These are phyloP conservation scores for Linum lewisii DNA, from an alignment of 345 rosid genomes.

Conservation along the genomic window DNA sequence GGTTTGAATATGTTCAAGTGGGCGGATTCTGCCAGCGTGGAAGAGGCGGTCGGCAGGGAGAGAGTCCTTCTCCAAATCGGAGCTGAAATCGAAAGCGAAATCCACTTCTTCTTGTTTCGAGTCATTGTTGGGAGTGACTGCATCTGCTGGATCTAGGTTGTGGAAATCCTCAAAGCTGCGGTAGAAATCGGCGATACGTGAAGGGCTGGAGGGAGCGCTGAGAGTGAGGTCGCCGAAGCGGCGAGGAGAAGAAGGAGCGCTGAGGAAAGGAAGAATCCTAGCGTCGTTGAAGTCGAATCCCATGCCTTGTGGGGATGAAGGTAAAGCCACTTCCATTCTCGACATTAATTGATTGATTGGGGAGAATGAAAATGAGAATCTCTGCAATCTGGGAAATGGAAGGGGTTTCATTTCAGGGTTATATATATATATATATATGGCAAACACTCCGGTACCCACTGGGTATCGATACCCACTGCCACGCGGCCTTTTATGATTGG, in stretches of 20 bases:
- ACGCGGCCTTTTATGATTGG: too few species aligned
- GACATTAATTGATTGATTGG: not conserved
- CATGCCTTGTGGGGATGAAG: slow-evolving; percentile 20
- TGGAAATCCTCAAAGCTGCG: slow-evolving; percentile 27
- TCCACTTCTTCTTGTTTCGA: too few species aligned
- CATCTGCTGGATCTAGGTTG: too few species aligned
- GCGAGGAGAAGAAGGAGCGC: slow-evolving; percentile 61
- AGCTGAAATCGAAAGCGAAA: slow-evolving; percentile 27
- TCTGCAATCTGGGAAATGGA: slow-evolving; percentile 11
- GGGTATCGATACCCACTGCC: too few species aligned
- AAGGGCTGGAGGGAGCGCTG: slow-evolving; percentile 78
- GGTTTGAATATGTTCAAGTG: slow-evolving; percentile 15
- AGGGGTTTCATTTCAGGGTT: not conserved
- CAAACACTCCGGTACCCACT: too few species aligned
- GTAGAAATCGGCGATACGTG: slow-evolving; percentile 46
- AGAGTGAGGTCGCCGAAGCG: slow-evolving; percentile 46
- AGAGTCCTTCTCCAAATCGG: slow-evolving; percentile 16
- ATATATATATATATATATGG: too few species aligned
- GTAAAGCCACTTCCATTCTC: slow-evolving; percentile 42
- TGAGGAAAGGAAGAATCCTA: slow-evolving; percentile 28
- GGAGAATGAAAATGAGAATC: not conserved
- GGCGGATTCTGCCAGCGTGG: slow-evolving; percentile 59
- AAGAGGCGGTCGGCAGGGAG: slow-evolving; percentile 63
- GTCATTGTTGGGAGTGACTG: too few species aligned
- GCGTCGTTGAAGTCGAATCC: slow-evolving; percentile 48